Conservation (phyloP, 2,329 filamentous ascomycete genomes). For the Aspergillus tanneri region DNA sequence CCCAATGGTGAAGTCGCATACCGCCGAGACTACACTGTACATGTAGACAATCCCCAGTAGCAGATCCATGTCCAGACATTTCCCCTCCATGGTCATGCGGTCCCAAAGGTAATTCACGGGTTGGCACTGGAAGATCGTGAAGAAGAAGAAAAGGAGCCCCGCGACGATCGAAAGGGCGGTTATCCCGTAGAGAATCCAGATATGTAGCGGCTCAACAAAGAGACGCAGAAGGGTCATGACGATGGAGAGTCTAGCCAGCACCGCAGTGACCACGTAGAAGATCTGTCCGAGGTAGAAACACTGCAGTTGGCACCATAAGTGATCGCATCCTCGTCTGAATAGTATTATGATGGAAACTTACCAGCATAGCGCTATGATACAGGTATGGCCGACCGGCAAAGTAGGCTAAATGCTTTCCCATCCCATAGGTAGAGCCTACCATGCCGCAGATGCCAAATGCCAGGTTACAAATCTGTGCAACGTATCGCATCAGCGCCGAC, state of each 20-base stretch:
- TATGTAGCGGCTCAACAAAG: conserved; percentile 46
- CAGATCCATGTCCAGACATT: conserved; percentile 44
- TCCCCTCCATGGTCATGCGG: conserved; percentile 28
- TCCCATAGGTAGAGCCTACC: conserved; percentile 25
- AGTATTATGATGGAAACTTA: conserved; percentile 11
- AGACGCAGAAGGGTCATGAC: conserved; percentile 54
- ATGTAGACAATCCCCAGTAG: conserved; percentile 54
- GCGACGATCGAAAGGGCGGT: conserved; percentile 45
- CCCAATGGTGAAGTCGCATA: conserved; percentile 52
- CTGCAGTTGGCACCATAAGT: no score
- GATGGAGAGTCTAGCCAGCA: conserved; percentile 51
- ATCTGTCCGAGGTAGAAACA: conserved; percentile 54
- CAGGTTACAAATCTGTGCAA: conserved; percentile 26
- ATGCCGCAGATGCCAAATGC: conserved; percentile 30
- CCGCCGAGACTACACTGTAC: conserved; percentile 48
- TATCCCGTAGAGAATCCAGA: conserved; percentile 48
- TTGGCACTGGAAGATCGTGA: conserved; percentile 52
- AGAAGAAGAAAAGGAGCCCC: conserved; percentile 50
- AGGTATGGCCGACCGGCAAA: conserved; percentile 21
- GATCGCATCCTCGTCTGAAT: no score
- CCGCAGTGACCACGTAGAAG: conserved; percentile 50
- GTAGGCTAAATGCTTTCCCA: conserved; percentile 22
- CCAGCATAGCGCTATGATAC: conserved; percentile 24
- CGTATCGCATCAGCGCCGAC: neutral
- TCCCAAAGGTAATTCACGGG: conserved; percentile 53